These are phyloP conservation scores for Bipolaris sorokiniana DNA, from an alignment of 2,329 filamentous ascomycete genomes.

Conservation along the genomic window DNA sequence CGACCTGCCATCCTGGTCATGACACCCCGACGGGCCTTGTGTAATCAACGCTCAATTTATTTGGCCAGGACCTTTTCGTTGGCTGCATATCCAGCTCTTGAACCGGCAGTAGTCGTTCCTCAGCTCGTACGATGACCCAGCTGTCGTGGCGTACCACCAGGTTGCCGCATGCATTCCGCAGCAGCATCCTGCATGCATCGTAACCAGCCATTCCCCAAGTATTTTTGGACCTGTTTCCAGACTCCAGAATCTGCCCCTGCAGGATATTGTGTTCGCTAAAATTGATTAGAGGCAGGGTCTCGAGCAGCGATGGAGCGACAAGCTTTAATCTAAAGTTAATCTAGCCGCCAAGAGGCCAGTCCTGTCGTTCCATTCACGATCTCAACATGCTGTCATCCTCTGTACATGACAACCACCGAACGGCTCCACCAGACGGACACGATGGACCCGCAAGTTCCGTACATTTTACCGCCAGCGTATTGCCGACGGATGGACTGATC, in stretches of 20 bases:
- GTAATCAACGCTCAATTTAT: slow-evolving; percentile 47
- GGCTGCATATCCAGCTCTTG: slow-evolving; percentile 27
- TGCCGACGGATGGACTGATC: slow-evolving; percentile 38
- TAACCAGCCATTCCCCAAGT: slow-evolving; percentile 26
- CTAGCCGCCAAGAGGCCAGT: slow-evolving; percentile 41
- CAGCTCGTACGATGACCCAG: slow-evolving; percentile 29
- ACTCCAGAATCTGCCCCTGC: slow-evolving; percentile 37
- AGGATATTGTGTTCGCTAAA: slow-evolving; percentile 36
- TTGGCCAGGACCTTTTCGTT: slow-evolving; percentile 22
- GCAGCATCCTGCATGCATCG: slow-evolving; percentile 11
- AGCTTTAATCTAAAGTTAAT: slow-evolving; percentile 52
- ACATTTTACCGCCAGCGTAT: slow-evolving; percentile 26
- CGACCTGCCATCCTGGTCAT: slow-evolving; percentile 22
- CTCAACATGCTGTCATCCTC: slow-evolving; percentile 19
- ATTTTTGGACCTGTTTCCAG: slow-evolving; percentile 38
- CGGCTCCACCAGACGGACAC: slow-evolving; percentile 16
- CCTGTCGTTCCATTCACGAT: slow-evolving; percentile 21
- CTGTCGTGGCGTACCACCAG: slow-evolving; percentile 9
- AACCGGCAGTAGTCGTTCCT: slow-evolving; percentile 30
- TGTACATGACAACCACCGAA: slow-evolving; percentile 24
- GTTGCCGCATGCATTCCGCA: slow-evolving; percentile 20
- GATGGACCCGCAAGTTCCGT: slow-evolving; percentile 36
- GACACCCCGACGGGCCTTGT: slow-evolving; percentile 30
- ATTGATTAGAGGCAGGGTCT: slow-evolving; percentile 32
- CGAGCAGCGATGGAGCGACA: slow-evolving; percentile 38